A percentile compares a stretch with the other conserved stretches of the same genome.
phyloP scores from a whole-genome alignment of 2,329 filamentous ascomycete genomes.

The Domatiomyces catenatus region DNA sequence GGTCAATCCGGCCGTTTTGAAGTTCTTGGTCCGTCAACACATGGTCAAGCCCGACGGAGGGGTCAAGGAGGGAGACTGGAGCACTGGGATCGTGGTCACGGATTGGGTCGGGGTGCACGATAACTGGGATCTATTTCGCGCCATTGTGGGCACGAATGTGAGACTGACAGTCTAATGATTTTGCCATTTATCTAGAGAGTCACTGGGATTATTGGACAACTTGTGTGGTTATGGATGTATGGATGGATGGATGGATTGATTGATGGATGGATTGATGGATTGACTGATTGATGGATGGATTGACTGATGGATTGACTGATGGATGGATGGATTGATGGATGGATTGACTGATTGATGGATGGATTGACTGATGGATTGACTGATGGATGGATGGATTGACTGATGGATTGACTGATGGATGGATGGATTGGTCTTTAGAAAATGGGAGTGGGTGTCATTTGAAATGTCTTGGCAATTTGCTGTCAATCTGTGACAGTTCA shows the following conservation, averaged over 20 bases:
- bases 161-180: slow-evolving; percentile 30
- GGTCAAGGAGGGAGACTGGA: slow-evolving; percentile 48
- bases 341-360: too few relatives aligned
- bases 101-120: slow-evolving; percentile 81
- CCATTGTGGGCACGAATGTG: slow-evolving; percentile 83
- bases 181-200: too few relatives aligned
- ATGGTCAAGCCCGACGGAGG: slow-evolving; percentile 20
- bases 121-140: slow-evolving; percentile 79
- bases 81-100: slow-evolving; percentile 76
- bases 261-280: background rate
- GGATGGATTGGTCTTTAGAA: background rate
- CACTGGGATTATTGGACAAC: background rate
- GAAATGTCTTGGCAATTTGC: too few relatives aligned
- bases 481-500: too few relatives aligned
- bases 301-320: too few relatives aligned
- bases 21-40: slow-evolving; percentile 42
- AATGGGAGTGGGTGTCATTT: too few relatives aligned
- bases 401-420: too few relatives aligned
- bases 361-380: too few relatives aligned
- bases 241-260: background rate
- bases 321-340: too few relatives aligned
- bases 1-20: slow-evolving; percentile 61
- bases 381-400: too few relatives aligned
- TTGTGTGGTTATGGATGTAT: too few relatives aligned
- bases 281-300: too few relatives aligned